Evolutionary conservation across 495 filamentous ascomycete genomes (phyloP).

Genomic region (Haplographium delicatum): DNA sequence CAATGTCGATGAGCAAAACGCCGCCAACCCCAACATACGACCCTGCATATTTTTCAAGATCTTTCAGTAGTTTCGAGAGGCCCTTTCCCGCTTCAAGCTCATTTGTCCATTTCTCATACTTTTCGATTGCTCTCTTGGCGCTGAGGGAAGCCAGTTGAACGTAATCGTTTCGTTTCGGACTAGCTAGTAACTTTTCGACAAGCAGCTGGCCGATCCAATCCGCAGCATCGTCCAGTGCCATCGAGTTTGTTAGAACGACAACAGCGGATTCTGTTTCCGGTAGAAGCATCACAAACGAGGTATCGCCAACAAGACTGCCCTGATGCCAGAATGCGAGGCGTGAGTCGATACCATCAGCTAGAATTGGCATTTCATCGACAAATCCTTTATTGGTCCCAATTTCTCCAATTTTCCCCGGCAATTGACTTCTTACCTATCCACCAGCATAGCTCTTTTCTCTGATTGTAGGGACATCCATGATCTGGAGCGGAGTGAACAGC

Average conservation of each 20-base stretch:
- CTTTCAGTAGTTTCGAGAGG: too few relatives aligned
- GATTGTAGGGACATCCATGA: too few relatives aligned
- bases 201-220: conserved; percentile 29
- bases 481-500: too few relatives aligned
- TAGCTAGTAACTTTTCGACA: conserved; percentile 21
- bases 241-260: conserved; percentile 27
- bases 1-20: conserved; percentile 1
- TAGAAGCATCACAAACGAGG: conserved; percentile 21
- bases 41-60: too few relatives aligned
- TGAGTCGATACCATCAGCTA: conserved; percentile 14
- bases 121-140: neutral
- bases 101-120: neutral
- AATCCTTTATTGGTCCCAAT: too few relatives aligned
- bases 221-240: conserved; percentile 23
- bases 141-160: neutral
- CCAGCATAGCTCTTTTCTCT: too few relatives aligned
- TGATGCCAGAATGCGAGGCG: conserved; percentile 28
- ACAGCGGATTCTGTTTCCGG: conserved; percentile 26
- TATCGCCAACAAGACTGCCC: conserved; percentile 21
- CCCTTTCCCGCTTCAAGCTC: neutral
- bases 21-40: too few relatives aligned
- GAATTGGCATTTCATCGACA: too few relatives aligned
- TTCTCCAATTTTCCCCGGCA: too few relatives aligned
- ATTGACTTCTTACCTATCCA: too few relatives aligned
- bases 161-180: conserved; percentile 7